These are phyloP conservation scores for Paecilomyces fulvus DNA, from an alignment of 2,329 filamentous ascomycete species.

Conservation along the genomic window DNA sequence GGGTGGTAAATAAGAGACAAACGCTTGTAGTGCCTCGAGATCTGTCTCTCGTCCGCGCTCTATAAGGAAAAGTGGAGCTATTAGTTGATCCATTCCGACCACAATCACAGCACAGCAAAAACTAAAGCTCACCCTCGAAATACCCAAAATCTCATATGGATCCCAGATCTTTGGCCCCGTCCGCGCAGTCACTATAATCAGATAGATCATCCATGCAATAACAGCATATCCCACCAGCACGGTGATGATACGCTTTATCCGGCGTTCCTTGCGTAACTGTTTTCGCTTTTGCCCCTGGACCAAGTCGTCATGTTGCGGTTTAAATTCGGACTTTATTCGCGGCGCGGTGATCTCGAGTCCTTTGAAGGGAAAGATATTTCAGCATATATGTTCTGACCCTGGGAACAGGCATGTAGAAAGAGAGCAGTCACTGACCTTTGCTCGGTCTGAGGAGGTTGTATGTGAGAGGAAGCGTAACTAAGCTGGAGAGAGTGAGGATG, in stretches of 20 bases:
- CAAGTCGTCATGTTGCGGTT: conserved; percentile 71
- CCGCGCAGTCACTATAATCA: conserved; percentile 71
- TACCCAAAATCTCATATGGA: conserved; percentile 86
- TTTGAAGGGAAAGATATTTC: conserved; percentile 15
- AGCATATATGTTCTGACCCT: conserved; percentile 11
- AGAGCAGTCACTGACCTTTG: conserved; percentile 43
- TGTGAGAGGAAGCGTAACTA: conserved; percentile 84
- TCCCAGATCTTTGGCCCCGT: conserved; percentile 79
- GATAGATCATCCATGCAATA: conserved; percentile 85
- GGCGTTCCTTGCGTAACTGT: conserved; percentile 82
- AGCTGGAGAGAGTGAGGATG: conserved; percentile 78
- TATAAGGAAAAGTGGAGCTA: conserved; percentile 23
- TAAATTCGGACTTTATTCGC: conserved; percentile 73
- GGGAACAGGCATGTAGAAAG: not conserved
- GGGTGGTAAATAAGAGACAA: conserved; percentile 83
- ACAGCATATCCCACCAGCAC: conserved; percentile 70
- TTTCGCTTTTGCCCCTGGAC: conserved; percentile 75
- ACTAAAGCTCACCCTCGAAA: conserved; percentile 60
- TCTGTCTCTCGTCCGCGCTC: conserved; percentile 78
- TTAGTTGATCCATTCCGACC: not conserved
- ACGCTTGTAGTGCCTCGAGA: conserved; percentile 83
- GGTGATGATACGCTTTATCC: conserved; percentile 72
- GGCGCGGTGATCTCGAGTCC: conserved; percentile 72
- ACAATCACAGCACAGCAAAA: not conserved
- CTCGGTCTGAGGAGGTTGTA: conserved; percentile 77